Conservation (phyloP, 78 protist species). For the Chrysochromulina tobinii region DNA sequence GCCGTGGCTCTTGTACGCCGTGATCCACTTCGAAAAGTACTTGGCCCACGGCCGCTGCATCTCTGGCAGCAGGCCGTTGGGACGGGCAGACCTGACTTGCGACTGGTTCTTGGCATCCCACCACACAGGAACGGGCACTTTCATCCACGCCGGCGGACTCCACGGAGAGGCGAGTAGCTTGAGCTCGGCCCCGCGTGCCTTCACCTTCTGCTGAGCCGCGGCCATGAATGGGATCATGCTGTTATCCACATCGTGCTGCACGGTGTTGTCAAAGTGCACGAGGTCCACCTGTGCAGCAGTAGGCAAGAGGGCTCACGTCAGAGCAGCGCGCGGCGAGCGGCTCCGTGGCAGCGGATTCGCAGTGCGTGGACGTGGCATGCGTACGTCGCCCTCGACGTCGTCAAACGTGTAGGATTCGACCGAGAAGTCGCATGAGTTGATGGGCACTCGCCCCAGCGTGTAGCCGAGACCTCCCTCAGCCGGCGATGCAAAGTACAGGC, state of each 20-base stretch:
- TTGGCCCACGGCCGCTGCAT: conserved; percentile 32
- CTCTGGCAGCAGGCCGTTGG: neutral
- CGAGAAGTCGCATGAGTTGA: conserved; percentile 50
- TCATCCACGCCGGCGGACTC: conserved; percentile 68
- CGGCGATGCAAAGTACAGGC: neutral
- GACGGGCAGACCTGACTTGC: neutral
- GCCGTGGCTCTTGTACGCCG: conserved; percentile 36
- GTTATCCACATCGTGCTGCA: neutral
- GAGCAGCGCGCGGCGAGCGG: too few relatives aligned
- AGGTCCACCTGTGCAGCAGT: neutral
- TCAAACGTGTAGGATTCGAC: conserved; percentile 42
- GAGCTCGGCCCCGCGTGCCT: neutral
- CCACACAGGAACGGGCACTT: neutral
- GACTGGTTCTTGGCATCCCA: too few relatives aligned
- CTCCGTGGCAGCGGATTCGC: too few relatives aligned
- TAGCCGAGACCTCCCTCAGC: conserved; percentile 8
- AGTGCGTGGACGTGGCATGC: too few relatives aligned
- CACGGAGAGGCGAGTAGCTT: conserved; percentile 46
- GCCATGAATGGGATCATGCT: neutral
- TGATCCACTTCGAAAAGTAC: conserved; percentile 35
- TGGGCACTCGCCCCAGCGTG: conserved; percentile 48
- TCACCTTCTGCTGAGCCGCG: neutral
- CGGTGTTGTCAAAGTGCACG: neutral
- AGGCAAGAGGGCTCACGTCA: too few relatives aligned
- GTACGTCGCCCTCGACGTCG: conserved; percentile 33